These are phyloP conservation scores for Metarhizium album DNA, from an alignment of 2,329 filamentous ascomycete species.

Conservation along the genomic window DNA sequence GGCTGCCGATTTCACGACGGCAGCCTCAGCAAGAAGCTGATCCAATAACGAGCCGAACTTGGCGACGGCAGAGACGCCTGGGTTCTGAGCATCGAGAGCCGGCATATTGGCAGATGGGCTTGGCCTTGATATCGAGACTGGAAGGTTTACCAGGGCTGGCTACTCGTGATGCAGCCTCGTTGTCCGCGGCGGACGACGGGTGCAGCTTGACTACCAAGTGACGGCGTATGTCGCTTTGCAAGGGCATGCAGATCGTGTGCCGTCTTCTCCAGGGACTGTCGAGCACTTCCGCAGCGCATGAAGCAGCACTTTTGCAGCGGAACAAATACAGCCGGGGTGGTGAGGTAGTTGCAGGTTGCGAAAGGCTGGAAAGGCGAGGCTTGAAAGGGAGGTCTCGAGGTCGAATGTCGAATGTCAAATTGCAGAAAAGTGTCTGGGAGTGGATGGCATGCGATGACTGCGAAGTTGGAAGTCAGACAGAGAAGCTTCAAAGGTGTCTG, in stretches of 20 bases:
- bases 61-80: conserved; percentile 42
- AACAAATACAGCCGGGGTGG: not conserved
- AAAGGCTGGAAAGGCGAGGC: not conserved
- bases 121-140: not conserved
- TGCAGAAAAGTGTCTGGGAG: too few species aligned
- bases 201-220: not conserved
- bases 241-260: not conserved
- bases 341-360: not conserved
- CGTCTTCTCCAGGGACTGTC: not conserved
- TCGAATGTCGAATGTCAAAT: not conserved
- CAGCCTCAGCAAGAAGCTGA: conserved; percentile 48
- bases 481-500: too few species aligned
- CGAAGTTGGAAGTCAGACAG: too few species aligned
- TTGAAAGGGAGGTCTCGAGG: not conserved
- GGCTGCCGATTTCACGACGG: conserved; percentile 43
- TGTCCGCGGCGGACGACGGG: not conserved
- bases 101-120: conserved; percentile 33
- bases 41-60: conserved; percentile 43
- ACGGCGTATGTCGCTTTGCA: not conserved
- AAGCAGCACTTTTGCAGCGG: not conserved
- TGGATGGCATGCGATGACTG: too few species aligned
- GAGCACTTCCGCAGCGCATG: not conserved
- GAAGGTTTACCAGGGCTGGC: not conserved
- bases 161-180: not conserved
- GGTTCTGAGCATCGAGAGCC: conserved; percentile 31